These are phyloP conservation scores for Boletus insuetus DNA, from an alignment of 768 basidiomycete species.

Conservation along the genomic window DNA sequence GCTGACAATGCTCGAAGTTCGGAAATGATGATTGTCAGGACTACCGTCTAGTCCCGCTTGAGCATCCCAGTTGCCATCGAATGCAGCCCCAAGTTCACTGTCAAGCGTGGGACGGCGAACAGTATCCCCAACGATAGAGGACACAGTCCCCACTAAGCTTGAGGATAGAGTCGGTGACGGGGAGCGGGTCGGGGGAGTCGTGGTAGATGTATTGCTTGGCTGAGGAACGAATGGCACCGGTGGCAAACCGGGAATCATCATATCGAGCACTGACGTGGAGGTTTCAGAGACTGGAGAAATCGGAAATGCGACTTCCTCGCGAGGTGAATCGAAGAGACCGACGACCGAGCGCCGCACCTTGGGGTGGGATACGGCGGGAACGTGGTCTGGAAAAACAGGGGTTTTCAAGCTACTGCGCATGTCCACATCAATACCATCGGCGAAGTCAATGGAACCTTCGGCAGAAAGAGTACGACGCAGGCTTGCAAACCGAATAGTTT, in stretches of 20 bases:
- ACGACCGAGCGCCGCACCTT: slow-evolving; percentile 54
- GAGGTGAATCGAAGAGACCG: slow-evolving; percentile 53
- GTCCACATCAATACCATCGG: slow-evolving; percentile 15
- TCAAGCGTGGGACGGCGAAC: slow-evolving; percentile 42
- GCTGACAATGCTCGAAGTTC: slow-evolving; percentile 55
- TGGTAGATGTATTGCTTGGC: slow-evolving; percentile 25
- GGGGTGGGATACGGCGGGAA: slow-evolving; percentile 21
- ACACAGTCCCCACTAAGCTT: slow-evolving; percentile 4
- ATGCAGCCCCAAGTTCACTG: slow-evolving; percentile 57
- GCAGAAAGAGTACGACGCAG: slow-evolving; percentile 25
- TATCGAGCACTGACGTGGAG: slow-evolving; percentile 24
- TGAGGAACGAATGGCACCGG: slow-evolving; percentile 34
- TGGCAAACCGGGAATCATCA: slow-evolving; percentile 34
- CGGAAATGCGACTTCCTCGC: slow-evolving; percentile 8
- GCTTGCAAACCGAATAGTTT: slow-evolving; percentile 32
- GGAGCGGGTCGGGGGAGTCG: slow-evolving; percentile 13
- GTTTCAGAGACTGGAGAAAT: slow-evolving; percentile 13
- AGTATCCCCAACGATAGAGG: slow-evolving; percentile 3
- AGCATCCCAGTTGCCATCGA: slow-evolving; percentile 28
- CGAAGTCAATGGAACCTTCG: slow-evolving; percentile 23
- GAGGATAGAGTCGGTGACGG: slow-evolving; percentile 18
- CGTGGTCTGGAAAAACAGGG: slow-evolving; percentile 10
- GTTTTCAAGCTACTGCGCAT: slow-evolving; percentile 28
- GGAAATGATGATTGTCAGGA: slow-evolving; percentile 43
- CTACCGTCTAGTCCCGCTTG: slow-evolving; percentile 14